Percentiles rank a stretch among this genome's conserved stretches.
Conservation (phyloP, 202 grass and related monocot species). For the Alloteropsis angusta region DNA sequence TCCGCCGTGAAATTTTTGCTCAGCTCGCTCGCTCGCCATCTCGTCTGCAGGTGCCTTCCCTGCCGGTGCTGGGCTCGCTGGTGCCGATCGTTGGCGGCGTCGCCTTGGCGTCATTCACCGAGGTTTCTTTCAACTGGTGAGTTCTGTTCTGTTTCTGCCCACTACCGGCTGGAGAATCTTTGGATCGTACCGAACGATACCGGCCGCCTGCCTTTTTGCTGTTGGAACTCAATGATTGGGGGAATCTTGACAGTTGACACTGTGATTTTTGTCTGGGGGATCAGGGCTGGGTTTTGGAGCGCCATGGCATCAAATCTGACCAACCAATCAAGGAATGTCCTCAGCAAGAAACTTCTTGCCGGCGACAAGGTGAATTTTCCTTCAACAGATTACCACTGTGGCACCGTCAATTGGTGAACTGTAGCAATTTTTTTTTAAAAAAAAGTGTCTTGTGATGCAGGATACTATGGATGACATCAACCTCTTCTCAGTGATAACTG, state of each 20-base stretch:
- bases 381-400: neutral
- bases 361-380: conserved; percentile 40
- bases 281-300: conserved; percentile 91
- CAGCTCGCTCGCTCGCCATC: neutral
- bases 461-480: conserved; percentile 77
- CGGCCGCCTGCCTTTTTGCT: conserved; percentile 12
- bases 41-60: conserved; percentile 37
- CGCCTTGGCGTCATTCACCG: conserved; percentile 64
- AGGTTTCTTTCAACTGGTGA: conserved; percentile 85
- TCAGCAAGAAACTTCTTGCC: conserved; percentile 73
- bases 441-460: conserved; percentile 10
- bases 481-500: conserved; percentile 78
- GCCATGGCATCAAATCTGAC: conserved; percentile 92
- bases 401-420: neutral
- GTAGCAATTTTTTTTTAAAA: too few species aligned
- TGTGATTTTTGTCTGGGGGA: conserved; percentile 14
- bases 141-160: neutral
- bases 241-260: conserved; percentile 10
- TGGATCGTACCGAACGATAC: neutral
- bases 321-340: conserved; percentile 85
- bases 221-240: neutral
- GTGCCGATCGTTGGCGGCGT: conserved; percentile 80
- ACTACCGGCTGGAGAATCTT: neutral
- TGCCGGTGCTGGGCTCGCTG: conserved; percentile 49
- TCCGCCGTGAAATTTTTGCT: neutral